A percentile compares a stretch with the other conserved stretches of the same genome.
Evolutionary conservation across 1,284 basidiomycete genomes (phyloP).

Genomic region (Chondrostereum purpureum): DNA sequence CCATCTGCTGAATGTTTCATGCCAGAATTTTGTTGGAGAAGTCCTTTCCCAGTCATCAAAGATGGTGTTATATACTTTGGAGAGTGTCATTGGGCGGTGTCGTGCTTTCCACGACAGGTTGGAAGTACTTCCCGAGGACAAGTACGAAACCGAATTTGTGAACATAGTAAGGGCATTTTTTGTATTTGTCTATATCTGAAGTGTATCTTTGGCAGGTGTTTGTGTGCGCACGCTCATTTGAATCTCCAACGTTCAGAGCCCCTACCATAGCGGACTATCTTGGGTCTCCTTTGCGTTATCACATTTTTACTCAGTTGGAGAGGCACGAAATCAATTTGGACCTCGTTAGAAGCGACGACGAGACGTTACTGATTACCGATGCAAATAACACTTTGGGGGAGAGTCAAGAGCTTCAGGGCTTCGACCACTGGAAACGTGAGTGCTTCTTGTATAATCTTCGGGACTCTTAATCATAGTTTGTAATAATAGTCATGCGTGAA

Average conservation of each 20-base stretch:
- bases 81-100: conserved; percentile 64
- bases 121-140: conserved; percentile 33
- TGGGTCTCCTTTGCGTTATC: conserved; percentile 56
- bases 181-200: conserved; percentile 1
- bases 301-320: conserved; percentile 38
- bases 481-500: conserved; percentile 46
- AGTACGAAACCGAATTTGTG: conserved; percentile 50
- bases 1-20: not conserved
- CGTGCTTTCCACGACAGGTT: conserved; percentile 74
- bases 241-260: conserved; percentile 59
- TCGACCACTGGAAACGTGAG: conserved; percentile 75
- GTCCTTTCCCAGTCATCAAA: conserved; percentile 56
- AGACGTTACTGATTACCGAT: conserved; percentile 48
- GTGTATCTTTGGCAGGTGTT: conserved; percentile 47
- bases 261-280: conserved; percentile 53
- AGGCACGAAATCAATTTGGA: conserved; percentile 50
- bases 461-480: conserved; percentile 10
- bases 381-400: conserved; percentile 50
- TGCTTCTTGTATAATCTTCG: conserved; percentile 12
- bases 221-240: conserved; percentile 63
- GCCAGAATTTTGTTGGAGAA: conserved; percentile 52
- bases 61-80: conserved; percentile 65
- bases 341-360: conserved; percentile 34
- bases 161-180: conserved; percentile 57
- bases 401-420: conserved; percentile 53